phyloP scores from a whole-genome alignment of 768 basidiomycete species.

The Gloeophyllum trabeum region DNA sequence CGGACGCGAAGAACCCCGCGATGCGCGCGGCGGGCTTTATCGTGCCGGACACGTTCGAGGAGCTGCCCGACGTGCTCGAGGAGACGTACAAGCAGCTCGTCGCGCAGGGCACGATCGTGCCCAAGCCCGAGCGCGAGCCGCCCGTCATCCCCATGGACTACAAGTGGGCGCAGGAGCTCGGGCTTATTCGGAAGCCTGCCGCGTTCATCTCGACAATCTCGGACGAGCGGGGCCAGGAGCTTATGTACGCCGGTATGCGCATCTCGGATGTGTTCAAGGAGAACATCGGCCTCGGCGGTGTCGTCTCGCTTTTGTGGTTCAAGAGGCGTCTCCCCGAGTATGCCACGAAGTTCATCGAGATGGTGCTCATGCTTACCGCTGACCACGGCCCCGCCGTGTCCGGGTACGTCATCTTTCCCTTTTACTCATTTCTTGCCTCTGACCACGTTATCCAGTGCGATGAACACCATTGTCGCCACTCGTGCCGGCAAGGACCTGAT shows the following conservation, averaged over 20 bases:
- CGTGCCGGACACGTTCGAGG: conserved; percentile 96
- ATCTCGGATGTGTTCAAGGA: conserved; percentile 99
- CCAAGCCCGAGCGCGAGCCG: conserved; percentile 73
- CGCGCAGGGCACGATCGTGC: conserved; percentile 48
- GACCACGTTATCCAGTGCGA: conserved; percentile 40
- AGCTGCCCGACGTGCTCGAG: conserved; percentile 77
- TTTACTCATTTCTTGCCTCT: neutral
- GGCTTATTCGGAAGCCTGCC: conserved; percentile 96
- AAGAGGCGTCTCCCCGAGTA: conserved; percentile 86
- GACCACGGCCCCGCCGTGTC: conserved; percentile 98
- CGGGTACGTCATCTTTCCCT: conserved; percentile 25
- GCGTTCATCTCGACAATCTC: conserved; percentile 99
- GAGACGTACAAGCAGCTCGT: conserved; percentile 83
- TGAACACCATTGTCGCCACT: conserved; percentile 99
- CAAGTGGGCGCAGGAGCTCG: conserved; percentile 99
- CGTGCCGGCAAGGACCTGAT: conserved; percentile 99
- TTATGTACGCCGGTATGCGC: conserved; percentile 97
- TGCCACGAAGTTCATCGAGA: conserved; percentile 99
- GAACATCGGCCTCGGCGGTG: conserved; percentile 93
- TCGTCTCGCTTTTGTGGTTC: conserved; percentile 95
- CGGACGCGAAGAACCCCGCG: conserved; percentile 93
- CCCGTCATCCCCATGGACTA: conserved; percentile 99
- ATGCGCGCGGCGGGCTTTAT: conserved; percentile 95
- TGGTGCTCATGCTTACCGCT: conserved; percentile 98
- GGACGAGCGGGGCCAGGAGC: conserved; percentile 97